Base-by-base conservation (phyloP, 78 protist genomes). In the Diacronema lutheri region DNA sequence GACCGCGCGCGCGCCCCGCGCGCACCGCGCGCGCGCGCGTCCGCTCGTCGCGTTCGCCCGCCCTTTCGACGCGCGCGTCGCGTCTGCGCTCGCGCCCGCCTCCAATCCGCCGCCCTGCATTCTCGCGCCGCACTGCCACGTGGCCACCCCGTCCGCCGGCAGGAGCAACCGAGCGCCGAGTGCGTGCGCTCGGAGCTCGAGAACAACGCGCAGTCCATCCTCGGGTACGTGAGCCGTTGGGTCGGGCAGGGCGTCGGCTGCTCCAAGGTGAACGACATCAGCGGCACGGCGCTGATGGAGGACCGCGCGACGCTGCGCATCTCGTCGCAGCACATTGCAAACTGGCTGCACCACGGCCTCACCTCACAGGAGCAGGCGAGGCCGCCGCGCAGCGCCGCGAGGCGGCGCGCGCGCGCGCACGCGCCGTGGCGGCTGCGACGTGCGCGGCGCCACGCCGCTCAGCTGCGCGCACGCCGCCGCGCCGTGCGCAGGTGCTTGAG, bases 301-400 rank as follows among this genome's bases (percentile, higher is more conserved):
- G 90, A 87, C 60, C 71, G 90, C 21, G 90, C 90, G 35, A 87
- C 90, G 21, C 57, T 87, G 25, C 73, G 90, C 46, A 87, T 87
- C 37, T 72, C 81, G 13, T 7, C 64, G 19, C 90, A 87, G 81
- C 89, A 86, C 74, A 65, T 87, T 4, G 77, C 84, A 60, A 87
- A 87, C 74, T 87, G 90, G 90, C 77, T 35, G 46, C 58, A 41
- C 35, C 89, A 86, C 62, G 61, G 57, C 61, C n/a, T 86, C 74
- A 13, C 60, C 73, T 25, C 64, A 68, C 44, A 86, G 65, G 56
- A 86, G 72, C 79, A 86, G n/a, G n/a, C n/a, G n/a, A n/a, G n/a
- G n/a, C n/a, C n/a, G n/a, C n/a, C n/a, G n/a, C n/a, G n/a, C n/a
- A n/a, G n/a, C n/a, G n/a, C n/a, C n/a, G n/a, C n/a, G n/a, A n/a